Percentiles rank a stretch among this genome's conserved stretches.
These are phyloP conservation scores for Diaporthe ilicicola DNA, from an alignment of 2,329 filamentous ascomycete genomes.

Conservation along the genomic window DNA sequence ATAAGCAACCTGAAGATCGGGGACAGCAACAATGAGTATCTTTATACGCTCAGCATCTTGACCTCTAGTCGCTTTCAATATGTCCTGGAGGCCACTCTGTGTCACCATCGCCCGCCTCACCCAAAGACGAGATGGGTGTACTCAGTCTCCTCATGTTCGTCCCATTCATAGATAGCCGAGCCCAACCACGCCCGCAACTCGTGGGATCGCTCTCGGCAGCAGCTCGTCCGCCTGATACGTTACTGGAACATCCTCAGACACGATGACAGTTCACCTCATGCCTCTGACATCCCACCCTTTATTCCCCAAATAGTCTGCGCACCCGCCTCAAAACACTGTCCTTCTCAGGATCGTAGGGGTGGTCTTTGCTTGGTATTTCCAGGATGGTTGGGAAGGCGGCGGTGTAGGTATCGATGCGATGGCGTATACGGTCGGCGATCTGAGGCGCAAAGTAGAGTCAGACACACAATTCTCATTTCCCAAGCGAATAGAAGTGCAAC, in stretches of 20 bases:
- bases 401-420: slow-evolving; percentile 89
- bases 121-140: not conserved
- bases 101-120: not conserved
- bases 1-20: not conserved
- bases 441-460: slow-evolving; percentile 48
- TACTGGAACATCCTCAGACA: not conserved
- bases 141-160: not conserved
- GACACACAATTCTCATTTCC: not conserved
- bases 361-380: slow-evolving; percentile 98
- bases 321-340: slow-evolving; percentile 96
- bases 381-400: slow-evolving; percentile 95
- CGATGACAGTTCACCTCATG: not conserved
- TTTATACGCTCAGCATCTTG: not conserved
- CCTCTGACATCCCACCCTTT: slow-evolving; percentile 39
- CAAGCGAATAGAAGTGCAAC: slow-evolving; percentile 39
- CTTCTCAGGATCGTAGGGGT: slow-evolving; percentile 98
- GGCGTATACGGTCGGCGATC: slow-evolving; percentile 93
- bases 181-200: not conserved
- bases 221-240: not conserved
- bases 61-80: not conserved
- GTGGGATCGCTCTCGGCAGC: not conserved
- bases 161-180: not conserved
- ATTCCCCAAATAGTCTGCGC: slow-evolving; percentile 73
- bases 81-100: not conserved
- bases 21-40: not conserved